phyloP scores from a whole-genome alignment of 1,139 yeast genomes.

The Pichia sp. region DNA sequence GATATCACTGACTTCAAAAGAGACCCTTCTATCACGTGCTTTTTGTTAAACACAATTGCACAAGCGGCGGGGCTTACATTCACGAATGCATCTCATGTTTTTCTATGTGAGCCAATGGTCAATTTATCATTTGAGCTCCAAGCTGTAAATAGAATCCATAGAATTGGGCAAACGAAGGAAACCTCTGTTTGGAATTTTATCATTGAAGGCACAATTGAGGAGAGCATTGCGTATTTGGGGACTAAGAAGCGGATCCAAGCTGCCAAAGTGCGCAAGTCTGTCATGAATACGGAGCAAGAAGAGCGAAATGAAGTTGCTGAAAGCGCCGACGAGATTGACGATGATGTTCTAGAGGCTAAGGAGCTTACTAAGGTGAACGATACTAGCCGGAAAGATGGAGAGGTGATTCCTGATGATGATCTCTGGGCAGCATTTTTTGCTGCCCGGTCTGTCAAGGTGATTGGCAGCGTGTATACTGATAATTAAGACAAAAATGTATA shows the following conservation, averaged over 20 bases:
- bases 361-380: slow-evolving; percentile 39
- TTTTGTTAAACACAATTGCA: slow-evolving; percentile 76
- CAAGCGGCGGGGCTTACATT: slow-evolving; percentile 88
- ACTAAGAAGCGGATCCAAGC: slow-evolving; percentile 46
- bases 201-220: slow-evolving; percentile 83
- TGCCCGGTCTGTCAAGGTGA: slow-evolving; percentile 26
- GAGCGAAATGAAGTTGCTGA: slow-evolving; percentile 8
- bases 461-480: slow-evolving; percentile 18
- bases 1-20: slow-evolving; percentile 63
- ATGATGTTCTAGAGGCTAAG: slow-evolving; percentile 35
- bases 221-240: slow-evolving; percentile 64
- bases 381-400: slow-evolving; percentile 50
- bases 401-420: slow-evolving; percentile 50
- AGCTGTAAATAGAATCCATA: slow-evolving; percentile 85
- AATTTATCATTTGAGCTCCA: slow-evolving; percentile 83
- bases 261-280: slow-evolving; percentile 27
- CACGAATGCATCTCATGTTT: slow-evolving; percentile 87
- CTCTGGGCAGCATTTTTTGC: slow-evolving; percentile 59
- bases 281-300: not conserved
- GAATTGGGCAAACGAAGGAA: slow-evolving; percentile 79
- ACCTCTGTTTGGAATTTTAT: slow-evolving; percentile 93
- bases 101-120: slow-evolving; percentile 86
- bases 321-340: slow-evolving; percentile 32
- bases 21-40: slow-evolving; percentile 68
- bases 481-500: not conserved